These are phyloP conservation scores for Guillardia theta DNA, from an alignment of 78 protist species.

Conservation along the genomic window DNA sequence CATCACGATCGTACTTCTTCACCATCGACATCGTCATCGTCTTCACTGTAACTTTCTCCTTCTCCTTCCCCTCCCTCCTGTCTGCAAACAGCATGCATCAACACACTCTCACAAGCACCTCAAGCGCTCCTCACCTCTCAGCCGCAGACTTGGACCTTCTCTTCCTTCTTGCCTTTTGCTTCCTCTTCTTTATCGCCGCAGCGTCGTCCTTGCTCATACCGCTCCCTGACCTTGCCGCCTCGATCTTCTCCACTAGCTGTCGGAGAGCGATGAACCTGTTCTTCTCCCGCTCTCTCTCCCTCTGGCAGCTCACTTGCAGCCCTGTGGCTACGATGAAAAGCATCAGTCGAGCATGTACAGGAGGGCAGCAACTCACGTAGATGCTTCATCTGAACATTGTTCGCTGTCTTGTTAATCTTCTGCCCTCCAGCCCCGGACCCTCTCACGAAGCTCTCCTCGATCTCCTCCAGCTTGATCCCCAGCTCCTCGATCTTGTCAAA, in stretches of 20 bases:
- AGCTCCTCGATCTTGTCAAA: background rate
- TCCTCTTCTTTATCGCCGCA: background rate
- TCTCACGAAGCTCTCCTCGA: background rate
- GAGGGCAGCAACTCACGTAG: background rate
- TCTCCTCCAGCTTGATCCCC: background rate
- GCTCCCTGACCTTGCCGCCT: background rate
- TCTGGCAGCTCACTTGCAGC: background rate
- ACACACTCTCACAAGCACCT: too few species aligned
- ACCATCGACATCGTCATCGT: too few species aligned
- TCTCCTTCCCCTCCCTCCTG: too few species aligned
- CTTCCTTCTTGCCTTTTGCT: background rate
- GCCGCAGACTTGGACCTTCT: background rate
- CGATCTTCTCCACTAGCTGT: background rate
- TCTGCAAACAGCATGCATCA: too few species aligned
- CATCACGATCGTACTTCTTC: too few species aligned
- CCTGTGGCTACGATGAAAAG: background rate
- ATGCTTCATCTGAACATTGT: background rate
- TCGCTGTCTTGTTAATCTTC: background rate
- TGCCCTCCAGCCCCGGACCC: slow-evolving; percentile 6
- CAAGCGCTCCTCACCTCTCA: too few species aligned
- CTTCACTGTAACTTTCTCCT: too few species aligned
- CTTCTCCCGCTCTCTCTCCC: background rate
- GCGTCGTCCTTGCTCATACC: background rate
- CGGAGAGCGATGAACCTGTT: background rate
- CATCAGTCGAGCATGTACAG: background rate